Evolutionary conservation across 495 filamentous ascomycete species (phyloP), one percentile per base, ranked within the genome.

Genomic region (Lentithecium fluviatile): DNA sequence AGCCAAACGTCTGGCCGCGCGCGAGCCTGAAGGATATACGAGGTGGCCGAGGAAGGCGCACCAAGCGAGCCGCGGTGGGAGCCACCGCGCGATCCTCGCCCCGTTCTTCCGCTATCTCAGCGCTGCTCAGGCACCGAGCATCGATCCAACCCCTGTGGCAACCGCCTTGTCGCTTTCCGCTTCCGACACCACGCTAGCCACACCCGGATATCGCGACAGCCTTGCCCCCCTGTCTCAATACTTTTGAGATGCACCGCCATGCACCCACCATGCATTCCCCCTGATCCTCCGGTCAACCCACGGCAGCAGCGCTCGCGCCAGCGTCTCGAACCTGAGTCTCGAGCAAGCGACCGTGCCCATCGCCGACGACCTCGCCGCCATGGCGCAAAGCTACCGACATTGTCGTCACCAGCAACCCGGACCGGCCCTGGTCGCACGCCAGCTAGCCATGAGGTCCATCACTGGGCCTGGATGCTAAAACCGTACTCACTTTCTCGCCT

Each of bases 141-240:
- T 21, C 13, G 6, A n/a, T 12, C n/a, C 47, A n/a, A 25, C 47
- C 17, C n/a, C 29, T 50, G 20, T 17, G 8, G 20, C 47, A 12
- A 12, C 23, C 13, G 17, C n/a, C 40, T 47, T 36, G 21, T 53
- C 38, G 36, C 23, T 38, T 60, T 45, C 58, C 58, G 37, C 26
- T 53, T 60, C 23, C 58, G 52, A 60, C 58, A 36, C 42, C 36
- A 38, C 8, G 45, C 48, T 38, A 53, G 36, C 40, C 34, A 13
- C 19, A 25, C 15, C 20, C 23, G 19, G 29, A 17, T 21, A 34
- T 42, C 54, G 24, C 12, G 23, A 10, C 29, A 32, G 29, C 29
- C 29, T 4, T 4, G 29, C 10, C 29, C 36, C 40, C 40, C 19
- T 15, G 40, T 20, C 40, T 43, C 40, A 43, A 43, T 43, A 43